phyloP scores from a whole-genome alignment of 352 stramenopile genomes.

The Halophytophthora batemanensis region DNA sequence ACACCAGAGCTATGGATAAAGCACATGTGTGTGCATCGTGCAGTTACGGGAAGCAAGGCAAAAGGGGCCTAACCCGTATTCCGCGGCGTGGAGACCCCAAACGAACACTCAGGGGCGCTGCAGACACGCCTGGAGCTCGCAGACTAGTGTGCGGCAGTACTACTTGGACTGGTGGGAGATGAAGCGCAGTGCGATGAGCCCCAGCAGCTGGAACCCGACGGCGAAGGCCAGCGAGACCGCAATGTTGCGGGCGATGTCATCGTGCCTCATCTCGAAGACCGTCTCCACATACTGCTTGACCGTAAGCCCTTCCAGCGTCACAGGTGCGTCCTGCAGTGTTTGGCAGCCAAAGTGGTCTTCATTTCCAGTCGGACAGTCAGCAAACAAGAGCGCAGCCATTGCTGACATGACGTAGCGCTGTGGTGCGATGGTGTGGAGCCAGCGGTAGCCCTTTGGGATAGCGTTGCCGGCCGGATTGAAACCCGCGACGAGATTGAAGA shows the following conservation, averaged over 20 bases:
- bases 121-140: no score
- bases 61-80: no score
- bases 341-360: constrained; percentile 13
- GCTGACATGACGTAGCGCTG: constrained; percentile 18
- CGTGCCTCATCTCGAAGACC: constrained; percentile 27
- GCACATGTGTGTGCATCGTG: no score
- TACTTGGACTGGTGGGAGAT: constrained; percentile 31
- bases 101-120: no score
- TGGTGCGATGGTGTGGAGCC: constrained; percentile 20
- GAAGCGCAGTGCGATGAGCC: constrained; percentile 26
- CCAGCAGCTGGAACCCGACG: constrained; percentile 21
- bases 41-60: no score
- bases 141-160: neutral
- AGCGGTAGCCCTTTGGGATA: constrained; percentile 22
- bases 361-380: constrained; percentile 6
- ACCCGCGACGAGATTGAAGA: constrained; percentile 41
- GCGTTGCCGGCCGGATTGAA: constrained; percentile 27
- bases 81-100: no score
- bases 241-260: constrained; percentile 22
- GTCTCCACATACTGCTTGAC: constrained; percentile 31
- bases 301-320: constrained; percentile 10
- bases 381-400: constrained; percentile 14
- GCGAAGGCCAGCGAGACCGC: constrained; percentile 18
- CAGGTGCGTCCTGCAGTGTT: constrained; percentile 8
- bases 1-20: no score